These are phyloP conservation scores for Nyctanthes arbortristis DNA, from an alignment of 257 asterid species.

Conservation along the genomic window DNA sequence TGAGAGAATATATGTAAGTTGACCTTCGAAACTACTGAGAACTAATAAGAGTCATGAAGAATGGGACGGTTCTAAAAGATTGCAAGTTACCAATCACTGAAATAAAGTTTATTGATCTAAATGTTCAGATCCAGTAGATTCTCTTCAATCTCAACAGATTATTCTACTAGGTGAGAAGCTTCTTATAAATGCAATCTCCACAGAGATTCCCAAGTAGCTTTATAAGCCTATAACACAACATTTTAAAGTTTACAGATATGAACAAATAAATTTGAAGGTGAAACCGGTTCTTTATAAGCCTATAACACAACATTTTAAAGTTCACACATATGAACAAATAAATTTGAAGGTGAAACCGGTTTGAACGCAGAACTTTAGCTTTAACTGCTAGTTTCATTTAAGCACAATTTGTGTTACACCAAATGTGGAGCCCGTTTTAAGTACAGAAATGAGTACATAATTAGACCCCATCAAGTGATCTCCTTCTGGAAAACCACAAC, in stretches of 20 bases:
- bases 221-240: not conserved
- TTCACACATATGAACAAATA: too few relatives aligned
- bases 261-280: too few relatives aligned
- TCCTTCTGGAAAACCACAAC: not conserved
- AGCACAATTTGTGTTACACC: not conserved
- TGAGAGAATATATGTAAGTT: constrained; percentile 11
- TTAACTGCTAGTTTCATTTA: not conserved
- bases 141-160: not conserved
- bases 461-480: not conserved
- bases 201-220: not conserved
- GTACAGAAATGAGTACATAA: not conserved
- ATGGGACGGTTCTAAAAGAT: not conserved
- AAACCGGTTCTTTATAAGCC: too few relatives aligned
- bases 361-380: constrained; percentile 2
- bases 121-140: constrained; percentile 14
- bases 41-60: constrained; percentile 7
- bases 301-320: too few relatives aligned
- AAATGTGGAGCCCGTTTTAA: not conserved
- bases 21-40: constrained; percentile 16
- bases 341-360: not conserved
- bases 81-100: not conserved
- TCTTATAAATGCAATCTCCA: not conserved
- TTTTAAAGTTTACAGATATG: too few relatives aligned
- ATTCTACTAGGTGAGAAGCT: constrained; percentile 15
- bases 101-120: not conserved